Base-by-base conservation (phyloP, 2,329 filamentous ascomycete species). In the Didymosphaeria variabile region DNA sequence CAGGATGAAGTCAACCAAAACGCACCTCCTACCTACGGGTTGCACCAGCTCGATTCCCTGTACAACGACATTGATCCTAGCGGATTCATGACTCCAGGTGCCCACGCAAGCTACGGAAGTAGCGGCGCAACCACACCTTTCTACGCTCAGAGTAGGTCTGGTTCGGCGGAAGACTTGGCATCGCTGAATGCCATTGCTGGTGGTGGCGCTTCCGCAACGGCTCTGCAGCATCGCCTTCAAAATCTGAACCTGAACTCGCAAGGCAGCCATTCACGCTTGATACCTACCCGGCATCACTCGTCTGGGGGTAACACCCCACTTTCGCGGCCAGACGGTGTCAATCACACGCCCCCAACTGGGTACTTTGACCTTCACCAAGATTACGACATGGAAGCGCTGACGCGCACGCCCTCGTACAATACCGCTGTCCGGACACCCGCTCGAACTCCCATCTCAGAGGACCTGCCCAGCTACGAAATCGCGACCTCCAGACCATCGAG, bases 11-110 rank as follows among this genome's bases (percentile, higher is more conserved):
- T 87, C 21, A 85, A 87, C 29, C 77, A 86, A 31, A 87, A 91
- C 60, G 94, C 94, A 12, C 95, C 95, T n/a, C 95, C 95, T 0
- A 88, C 93, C 42, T 99, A 99, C 71, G 93, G 93, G 61, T 88
- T 94, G 71, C 95, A 98, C 77, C 86, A 91, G 47, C 87, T 98
- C 29, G 95, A 99, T 76, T 90, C 92, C 75, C 84, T 98, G 1
- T 99, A 97, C 79, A 92, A 93, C 67, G 92, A 94, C 63, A 86
- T 97, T 59, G 92, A 97, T 69, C 85, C 88, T 9, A 88, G 85
- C 56, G 92, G 92, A n/a, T 91, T 94, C 75, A 90, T 93, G 79
- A 94, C 91, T 0, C 91, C 92, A 0, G 88, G 85, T 1, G 82
- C 87, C 38, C 76, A 76, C 56, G 71, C 86, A 83, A 81, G 91